Evolutionary conservation across 2,329 filamentous ascomycete genomes (phyloP).

Genomic region (Aureobasidium leucospermi): DNA sequence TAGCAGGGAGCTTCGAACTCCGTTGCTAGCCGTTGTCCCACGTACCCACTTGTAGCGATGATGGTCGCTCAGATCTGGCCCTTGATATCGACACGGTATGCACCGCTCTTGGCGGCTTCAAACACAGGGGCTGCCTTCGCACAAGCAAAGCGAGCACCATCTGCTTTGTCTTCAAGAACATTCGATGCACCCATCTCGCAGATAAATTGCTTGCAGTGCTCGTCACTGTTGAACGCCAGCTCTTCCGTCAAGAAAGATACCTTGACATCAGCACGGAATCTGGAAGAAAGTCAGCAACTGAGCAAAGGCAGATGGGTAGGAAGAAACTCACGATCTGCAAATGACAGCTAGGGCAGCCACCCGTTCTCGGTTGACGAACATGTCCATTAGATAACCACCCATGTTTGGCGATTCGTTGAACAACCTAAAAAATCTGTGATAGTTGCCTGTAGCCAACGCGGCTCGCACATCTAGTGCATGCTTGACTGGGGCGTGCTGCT

Average conservation of each 20-base stretch:
- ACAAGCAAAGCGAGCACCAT: slow-evolving; percentile 59
- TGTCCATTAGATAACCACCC: slow-evolving; percentile 98
- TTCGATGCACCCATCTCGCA: slow-evolving; percentile 69
- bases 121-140: slow-evolving; percentile 68
- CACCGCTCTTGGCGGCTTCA: slow-evolving; percentile 62
- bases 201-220: slow-evolving; percentile 72
- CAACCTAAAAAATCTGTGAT: slow-evolving; percentile 95
- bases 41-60: slow-evolving; percentile 49
- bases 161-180: slow-evolving; percentile 68
- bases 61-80: slow-evolving; percentile 69
- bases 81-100: slow-evolving; percentile 94
- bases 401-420: slow-evolving; percentile 93
- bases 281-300: slow-evolving; percentile 41
- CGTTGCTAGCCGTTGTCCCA: not conserved
- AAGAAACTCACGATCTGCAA: slow-evolving; percentile 78
- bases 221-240: slow-evolving; percentile 83
- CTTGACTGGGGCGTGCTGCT: slow-evolving; percentile 73
- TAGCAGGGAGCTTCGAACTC: slow-evolving; percentile 13
- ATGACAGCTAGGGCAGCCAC: slow-evolving; percentile 84
- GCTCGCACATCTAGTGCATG: slow-evolving; percentile 90
- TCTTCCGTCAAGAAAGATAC: slow-evolving; percentile 92
- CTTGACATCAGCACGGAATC: slow-evolving; percentile 85
- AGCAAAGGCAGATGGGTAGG: not conserved
- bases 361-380: slow-evolving; percentile 93
- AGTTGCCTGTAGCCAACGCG: slow-evolving; percentile 86